Base-by-base conservation (phyloP, 352 stramenopile species). In the Phytophthora foliorum region DNA sequence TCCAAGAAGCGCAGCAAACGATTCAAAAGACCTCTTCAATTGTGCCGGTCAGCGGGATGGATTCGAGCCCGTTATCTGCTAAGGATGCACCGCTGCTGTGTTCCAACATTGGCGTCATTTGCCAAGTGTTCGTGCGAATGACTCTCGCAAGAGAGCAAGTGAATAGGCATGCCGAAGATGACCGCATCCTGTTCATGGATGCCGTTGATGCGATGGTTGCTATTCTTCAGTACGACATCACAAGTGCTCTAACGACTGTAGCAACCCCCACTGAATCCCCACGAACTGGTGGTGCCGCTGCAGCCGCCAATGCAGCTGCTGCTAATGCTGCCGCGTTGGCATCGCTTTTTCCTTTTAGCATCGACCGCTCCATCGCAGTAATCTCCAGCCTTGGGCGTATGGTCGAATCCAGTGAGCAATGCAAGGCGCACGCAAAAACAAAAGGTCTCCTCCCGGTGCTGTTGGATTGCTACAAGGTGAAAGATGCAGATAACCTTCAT, bases 331-430 rank as follows among this genome's bases (percentile, higher is more conserved):
- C 56, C 10, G 62, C 58, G 32, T 36, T 75, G 31, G 55, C 42
- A 16, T 10, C 57, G 10, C 48, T 86, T 1, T 67, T 86, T 6
- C 69, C 72, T 31, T 86, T 86, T 31, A 75, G 42, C 22, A 63
- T 57, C 0, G 48, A 67, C 13, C 75, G 77, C 21, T 75, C 62
- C 14, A 27, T 86, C 14, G 50, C 49, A 10, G 54, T 89, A 4
- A 63, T 90, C 46, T 79, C 75, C 1, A 77, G 72, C 42, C 51
- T 92, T 3, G 84, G 84, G 7, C 81, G 79, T 14, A 82, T 91
- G 67, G 57, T 87, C 0, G 77, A 88, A 22, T 34, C 57, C 13
- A 86, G 68, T 6, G 74, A 80, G 1, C 56, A 31, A 6, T 88
- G 69, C 39, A 90, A 88, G 63, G 49, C 34, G 1, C 59, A 79